Conservation (phyloP, 495 filamentous ascomycete genomes). For the Daldinia childiae region DNA sequence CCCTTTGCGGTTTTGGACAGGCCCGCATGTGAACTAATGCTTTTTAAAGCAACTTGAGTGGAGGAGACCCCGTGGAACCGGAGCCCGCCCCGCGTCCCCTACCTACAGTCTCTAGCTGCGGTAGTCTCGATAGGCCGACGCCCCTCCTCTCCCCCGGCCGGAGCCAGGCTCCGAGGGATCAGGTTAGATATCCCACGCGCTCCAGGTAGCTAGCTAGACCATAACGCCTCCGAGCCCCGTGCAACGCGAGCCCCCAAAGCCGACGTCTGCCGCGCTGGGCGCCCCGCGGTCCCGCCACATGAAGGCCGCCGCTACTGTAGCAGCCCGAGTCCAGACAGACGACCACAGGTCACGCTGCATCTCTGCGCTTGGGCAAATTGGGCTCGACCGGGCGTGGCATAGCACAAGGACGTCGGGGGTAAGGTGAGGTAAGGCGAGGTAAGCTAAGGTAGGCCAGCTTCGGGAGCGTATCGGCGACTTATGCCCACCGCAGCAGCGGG, state of each 20-base stretch:
- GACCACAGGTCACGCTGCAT: no score
- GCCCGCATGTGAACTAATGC: neutral
- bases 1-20: neutral
- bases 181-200: neutral
- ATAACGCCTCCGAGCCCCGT: neutral
- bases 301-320: neutral
- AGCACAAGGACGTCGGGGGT: no score
- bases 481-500: neutral
- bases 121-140: neutral
- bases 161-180: neutral
- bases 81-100: neutral
- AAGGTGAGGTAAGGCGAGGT: neutral
- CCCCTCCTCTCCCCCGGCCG: neutral
- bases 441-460: neutral
- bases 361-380: no score
- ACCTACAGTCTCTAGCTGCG: neutral
- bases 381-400: no score
- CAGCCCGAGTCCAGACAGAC: neutral
- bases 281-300: neutral
- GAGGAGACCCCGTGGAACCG: neutral
- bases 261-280: neutral
- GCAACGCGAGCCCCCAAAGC: neutral
- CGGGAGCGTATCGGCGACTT: constrained; percentile 1
- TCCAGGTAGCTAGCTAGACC: no score
- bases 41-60: neutral